A percentile compares a stretch with the other conserved stretches of the same genome.
These are phyloP conservation scores for Lithospermum erythrorhizon DNA, from an alignment of 257 asterid species.

Conservation along the genomic window DNA sequence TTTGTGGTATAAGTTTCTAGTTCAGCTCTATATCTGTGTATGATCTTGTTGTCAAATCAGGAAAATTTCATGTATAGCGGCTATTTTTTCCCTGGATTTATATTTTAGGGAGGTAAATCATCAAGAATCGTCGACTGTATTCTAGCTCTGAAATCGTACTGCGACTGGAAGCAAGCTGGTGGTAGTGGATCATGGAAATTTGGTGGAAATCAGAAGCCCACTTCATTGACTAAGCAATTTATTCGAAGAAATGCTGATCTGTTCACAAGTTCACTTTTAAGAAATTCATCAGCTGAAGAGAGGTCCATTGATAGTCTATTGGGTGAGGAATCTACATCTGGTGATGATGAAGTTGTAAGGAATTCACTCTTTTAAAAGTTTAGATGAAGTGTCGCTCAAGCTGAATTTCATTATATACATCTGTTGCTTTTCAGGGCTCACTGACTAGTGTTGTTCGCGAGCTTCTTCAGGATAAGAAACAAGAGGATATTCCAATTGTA, in stretches of 20 bases:
- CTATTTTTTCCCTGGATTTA: conserved; percentile 1
- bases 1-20: conserved; percentile 11
- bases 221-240: conserved; percentile 45
- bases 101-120: conserved; percentile 63
- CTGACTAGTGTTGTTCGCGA: conserved; percentile 37
- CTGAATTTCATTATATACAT: neutral
- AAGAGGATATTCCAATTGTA: conserved; percentile 76
- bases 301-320: conserved; percentile 31
- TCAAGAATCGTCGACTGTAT: conserved; percentile 68
- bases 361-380: conserved; percentile 19
- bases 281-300: conserved; percentile 37
- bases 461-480: conserved; percentile 56
- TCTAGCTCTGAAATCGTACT: conserved; percentile 61
- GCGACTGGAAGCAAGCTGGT: conserved; percentile 72
- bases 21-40: neutral
- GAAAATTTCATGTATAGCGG: neutral
- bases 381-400: neutral
- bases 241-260: conserved; percentile 41
- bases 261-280: conserved; percentile 41
- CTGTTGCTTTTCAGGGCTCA: conserved; percentile 42
- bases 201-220: conserved; percentile 48
- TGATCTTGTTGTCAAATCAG: neutral
- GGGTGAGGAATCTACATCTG: conserved; percentile 22
- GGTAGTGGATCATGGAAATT: conserved; percentile 55
- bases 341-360: conserved; percentile 26